Evolutionary conservation across 1,284 basidiomycete species (phyloP).

Genomic region (Apiotrichum siamense): DNA sequence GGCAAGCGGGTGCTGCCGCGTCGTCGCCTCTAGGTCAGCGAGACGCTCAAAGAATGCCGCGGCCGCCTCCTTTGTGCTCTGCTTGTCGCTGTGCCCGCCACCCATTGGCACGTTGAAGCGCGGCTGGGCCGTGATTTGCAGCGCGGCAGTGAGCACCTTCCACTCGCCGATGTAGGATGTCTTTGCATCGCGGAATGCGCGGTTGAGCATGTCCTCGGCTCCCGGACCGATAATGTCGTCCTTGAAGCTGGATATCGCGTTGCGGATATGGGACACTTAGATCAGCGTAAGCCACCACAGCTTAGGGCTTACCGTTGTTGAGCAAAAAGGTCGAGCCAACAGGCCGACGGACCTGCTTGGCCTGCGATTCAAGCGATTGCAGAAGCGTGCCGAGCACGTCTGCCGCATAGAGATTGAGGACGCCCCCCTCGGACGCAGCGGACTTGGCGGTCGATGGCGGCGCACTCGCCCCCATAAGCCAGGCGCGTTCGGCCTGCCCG

Average conservation of each 20-base stretch:
- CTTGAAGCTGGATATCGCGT: constrained; percentile 36
- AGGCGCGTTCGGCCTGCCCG: constrained; percentile 43
- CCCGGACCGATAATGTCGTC: constrained; percentile 44
- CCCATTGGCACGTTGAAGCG: constrained; percentile 32
- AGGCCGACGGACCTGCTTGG: constrained; percentile 33
- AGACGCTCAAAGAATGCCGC: constrained; percentile 43
- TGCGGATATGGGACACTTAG: constrained; percentile 46
- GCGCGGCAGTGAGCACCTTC: constrained; percentile 25
- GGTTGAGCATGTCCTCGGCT: constrained; percentile 46
- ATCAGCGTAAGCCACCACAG: background rate
- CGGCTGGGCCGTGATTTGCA: constrained; percentile 25
- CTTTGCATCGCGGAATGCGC: constrained; percentile 43
- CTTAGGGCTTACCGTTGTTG: constrained; percentile 41
- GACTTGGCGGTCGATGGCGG: constrained; percentile 29
- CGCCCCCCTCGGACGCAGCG: constrained; percentile 38
- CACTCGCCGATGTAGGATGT: constrained; percentile 40
- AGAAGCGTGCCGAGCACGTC: constrained; percentile 45
- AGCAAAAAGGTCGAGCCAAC: constrained; percentile 40
- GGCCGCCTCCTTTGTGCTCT: constrained; percentile 42
- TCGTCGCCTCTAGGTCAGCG: constrained; percentile 35
- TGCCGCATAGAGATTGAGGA: constrained; percentile 44
- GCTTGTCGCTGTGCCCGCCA: constrained; percentile 32
- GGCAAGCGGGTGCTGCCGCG: constrained; percentile 31
- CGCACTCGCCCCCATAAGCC: constrained; percentile 47
- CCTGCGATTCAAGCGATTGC: constrained; percentile 29